These are phyloP conservation scores for Daedaleopsis sinensis DNA, from an alignment of 768 basidiomycete genomes.

Conservation along the genomic window DNA sequence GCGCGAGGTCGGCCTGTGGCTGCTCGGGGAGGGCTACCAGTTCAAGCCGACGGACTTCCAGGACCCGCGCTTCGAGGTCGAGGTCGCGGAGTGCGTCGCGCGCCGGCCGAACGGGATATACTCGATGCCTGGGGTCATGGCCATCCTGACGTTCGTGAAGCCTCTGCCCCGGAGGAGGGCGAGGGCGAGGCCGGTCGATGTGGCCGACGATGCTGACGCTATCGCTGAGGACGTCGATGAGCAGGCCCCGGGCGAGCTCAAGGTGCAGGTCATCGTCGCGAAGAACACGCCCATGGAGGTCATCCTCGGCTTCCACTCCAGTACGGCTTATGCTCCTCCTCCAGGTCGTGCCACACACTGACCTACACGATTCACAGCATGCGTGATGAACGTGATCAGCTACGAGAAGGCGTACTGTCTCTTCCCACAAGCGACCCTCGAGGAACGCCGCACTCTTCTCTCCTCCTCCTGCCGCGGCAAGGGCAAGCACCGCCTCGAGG, in stretches of 20 bases:
- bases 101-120: constrained; percentile 17
- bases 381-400: constrained; percentile 48
- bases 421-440: constrained; percentile 45
- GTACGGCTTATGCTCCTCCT: background rate
- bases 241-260: background rate
- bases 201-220: background rate
- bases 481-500: background rate
- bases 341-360: constrained; percentile 32
- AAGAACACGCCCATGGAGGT: constrained; percentile 14
- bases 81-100: constrained; percentile 5
- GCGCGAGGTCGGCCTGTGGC: constrained; percentile 39
- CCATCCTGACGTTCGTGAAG: constrained; percentile 11
- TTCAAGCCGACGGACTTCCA: constrained; percentile 29
- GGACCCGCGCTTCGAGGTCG: constrained; percentile 12
- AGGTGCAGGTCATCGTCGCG: constrained; percentile 22
- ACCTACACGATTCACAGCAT: constrained; percentile 35
- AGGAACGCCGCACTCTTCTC: constrained; percentile 28
- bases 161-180: background rate
- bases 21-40: constrained; percentile 37
- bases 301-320: constrained; percentile 22
- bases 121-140: constrained; percentile 1
- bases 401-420: constrained; percentile 44
- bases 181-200: background rate
- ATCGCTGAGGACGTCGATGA: background rate
- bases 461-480: constrained; percentile 5